These are phyloP conservation scores for Podaxis carcinomalis DNA, from an alignment of 768 basidiomycete species.

Conservation along the genomic window DNA sequence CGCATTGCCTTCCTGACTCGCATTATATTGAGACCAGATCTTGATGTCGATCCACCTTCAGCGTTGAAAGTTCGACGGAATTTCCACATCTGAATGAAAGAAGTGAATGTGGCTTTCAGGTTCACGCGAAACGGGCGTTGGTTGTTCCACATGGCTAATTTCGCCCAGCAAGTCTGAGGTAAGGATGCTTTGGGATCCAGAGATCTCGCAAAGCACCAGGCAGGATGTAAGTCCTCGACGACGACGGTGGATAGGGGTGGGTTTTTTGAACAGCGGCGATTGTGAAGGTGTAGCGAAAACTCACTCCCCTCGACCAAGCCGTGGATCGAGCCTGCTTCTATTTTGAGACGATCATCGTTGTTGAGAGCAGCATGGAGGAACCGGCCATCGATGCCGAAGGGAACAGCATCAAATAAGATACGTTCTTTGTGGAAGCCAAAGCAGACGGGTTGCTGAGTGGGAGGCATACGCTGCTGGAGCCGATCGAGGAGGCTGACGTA, in stretches of 20 bases:
- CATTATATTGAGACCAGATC: slow-evolving; percentile 39
- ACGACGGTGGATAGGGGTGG: slow-evolving; percentile 45
- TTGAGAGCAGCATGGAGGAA: slow-evolving; percentile 42
- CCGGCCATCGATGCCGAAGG: slow-evolving; percentile 46
- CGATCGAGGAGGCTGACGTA: slow-evolving; percentile 44
- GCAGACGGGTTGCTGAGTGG: slow-evolving; percentile 46
- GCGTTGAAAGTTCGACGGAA: slow-evolving; percentile 35
- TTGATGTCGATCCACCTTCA: slow-evolving; percentile 26
- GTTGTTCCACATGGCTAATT: slow-evolving; percentile 47
- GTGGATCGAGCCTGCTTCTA: slow-evolving; percentile 58
- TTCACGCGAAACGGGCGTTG: slow-evolving; percentile 50
- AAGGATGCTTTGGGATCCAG: slow-evolving; percentile 27
- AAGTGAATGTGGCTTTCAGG: slow-evolving; percentile 42
- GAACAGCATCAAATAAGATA: slow-evolving; percentile 49
- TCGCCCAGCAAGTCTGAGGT: slow-evolving; percentile 49
- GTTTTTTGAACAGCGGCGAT: slow-evolving; percentile 55
- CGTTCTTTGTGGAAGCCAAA: slow-evolving; percentile 45
- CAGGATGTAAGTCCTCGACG: slow-evolving; percentile 50
- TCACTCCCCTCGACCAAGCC: slow-evolving; percentile 63
- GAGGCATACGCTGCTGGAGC: slow-evolving; percentile 33
- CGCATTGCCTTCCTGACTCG: slow-evolving; percentile 38
- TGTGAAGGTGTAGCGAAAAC: slow-evolving; percentile 58
- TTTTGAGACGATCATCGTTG: slow-evolving; percentile 32
- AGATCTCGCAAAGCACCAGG: slow-evolving; percentile 51
- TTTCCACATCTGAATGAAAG: slow-evolving; percentile 40